Evolutionary conservation across 2,329 filamentous ascomycete species (phyloP), one percentile per base, ranked within the genome.

Genomic region (Diaporthe helianthi): DNA sequence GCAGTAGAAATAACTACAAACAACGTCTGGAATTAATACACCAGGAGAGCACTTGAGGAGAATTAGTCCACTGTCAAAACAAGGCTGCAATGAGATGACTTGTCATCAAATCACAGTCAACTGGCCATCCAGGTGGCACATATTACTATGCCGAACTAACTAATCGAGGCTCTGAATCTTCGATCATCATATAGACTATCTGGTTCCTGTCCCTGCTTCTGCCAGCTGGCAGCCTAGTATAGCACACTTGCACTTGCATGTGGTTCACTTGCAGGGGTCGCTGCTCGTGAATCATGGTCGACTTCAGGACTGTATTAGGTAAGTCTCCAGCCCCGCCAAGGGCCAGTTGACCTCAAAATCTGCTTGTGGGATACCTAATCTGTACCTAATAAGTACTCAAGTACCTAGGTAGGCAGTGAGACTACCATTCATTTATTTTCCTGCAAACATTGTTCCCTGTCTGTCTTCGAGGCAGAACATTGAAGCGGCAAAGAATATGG

Each of bases 401-500:
- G 31, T 52, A 36, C 60, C 65, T 47, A 52, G 10, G 70, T n/a
- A n/a, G n/a, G n/a, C n/a, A 33, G 31, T 24, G n/a, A 36, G 47
- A 33, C 41, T 33, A 3, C 26, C 51, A 24, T 7, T 31, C 4
- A 10, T n/a, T n/a, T n/a, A n/a, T n/a, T n/a, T n/a, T n/a, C 38
- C 33, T 8, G 24, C n/a, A 7, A 13, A 19, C 17, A 15, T 24
- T 46, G 54, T 65, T 22, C 22, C 31, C 51, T 10, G 51, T 29
- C 51, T 10, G 51, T 29, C 10, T 17, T 19, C 36, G 17, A 26
- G 8, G 36, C 63, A 53, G 29, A 47, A n/a, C n/a, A n/a, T n/a
- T n/a, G n/a, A n/a, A 55, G 51, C 22, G 19, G n/a, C 12, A 17
- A 31, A 47, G 13, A 78, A 71, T 67, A 84, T 86, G 81, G 65